These are phyloP conservation scores for Penicillium sp. DNA, from an alignment of 2,329 filamentous ascomycete genomes.

Conservation along the genomic window DNA sequence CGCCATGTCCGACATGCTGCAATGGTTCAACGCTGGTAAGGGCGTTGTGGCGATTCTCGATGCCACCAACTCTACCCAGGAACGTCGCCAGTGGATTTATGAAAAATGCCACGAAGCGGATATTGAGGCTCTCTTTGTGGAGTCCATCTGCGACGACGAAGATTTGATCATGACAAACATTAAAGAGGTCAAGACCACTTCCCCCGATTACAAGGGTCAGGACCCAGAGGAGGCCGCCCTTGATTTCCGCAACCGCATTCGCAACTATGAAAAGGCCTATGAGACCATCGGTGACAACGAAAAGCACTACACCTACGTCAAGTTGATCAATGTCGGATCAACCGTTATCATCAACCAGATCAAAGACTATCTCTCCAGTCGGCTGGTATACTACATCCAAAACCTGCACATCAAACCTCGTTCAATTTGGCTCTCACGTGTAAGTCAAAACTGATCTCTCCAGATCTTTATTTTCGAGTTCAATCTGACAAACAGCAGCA, in stretches of 20 bases:
- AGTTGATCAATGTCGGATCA: conserved; percentile 93
- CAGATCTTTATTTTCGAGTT: not conserved
- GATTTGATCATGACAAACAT: conserved; percentile 98
- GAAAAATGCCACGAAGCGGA: conserved; percentile 73
- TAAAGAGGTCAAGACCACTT: conserved; percentile 93
- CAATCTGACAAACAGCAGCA: conserved; percentile 59
- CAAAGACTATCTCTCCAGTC: conserved; percentile 92
- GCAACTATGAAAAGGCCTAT: conserved; percentile 97
- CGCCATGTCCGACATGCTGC: conserved; percentile 88
- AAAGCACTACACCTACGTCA: conserved; percentile 86
- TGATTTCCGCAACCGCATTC: conserved; percentile 91
- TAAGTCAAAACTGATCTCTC: conserved; percentile 48
- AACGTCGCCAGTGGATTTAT: conserved; percentile 85
- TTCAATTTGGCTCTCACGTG: conserved; percentile 93
- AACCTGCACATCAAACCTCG: conserved; percentile 96
- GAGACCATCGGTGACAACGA: conserved; percentile 90
- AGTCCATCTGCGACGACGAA: conserved; percentile 95
- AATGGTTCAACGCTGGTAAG: conserved; percentile 76
- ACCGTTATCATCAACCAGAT: conserved; percentile 98
- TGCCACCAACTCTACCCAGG: conserved; percentile 94
- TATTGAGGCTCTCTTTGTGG: conserved; percentile 91
- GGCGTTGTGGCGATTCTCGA: conserved; percentile 93
- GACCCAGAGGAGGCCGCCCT: conserved; percentile 88
- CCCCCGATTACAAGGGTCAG: conserved; percentile 90
- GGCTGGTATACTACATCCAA: conserved; percentile 97